These are phyloP conservation scores for Lactuca sativa DNA, from an alignment of 129 eudicot genomes.

Conservation along the genomic window DNA sequence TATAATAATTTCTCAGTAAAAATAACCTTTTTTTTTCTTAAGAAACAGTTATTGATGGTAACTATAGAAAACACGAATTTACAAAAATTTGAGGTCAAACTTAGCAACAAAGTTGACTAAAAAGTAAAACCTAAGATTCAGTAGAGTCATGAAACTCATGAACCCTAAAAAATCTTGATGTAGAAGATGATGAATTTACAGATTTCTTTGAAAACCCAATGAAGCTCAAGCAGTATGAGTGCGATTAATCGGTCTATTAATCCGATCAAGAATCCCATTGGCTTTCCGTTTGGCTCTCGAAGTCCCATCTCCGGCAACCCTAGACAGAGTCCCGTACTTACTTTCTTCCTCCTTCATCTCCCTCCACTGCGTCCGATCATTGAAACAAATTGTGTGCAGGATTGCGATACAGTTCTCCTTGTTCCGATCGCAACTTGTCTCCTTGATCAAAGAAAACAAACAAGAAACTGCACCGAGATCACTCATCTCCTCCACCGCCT, in stretches of 20 bases:
- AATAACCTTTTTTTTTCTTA: background rate
- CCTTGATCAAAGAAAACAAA: conserved; percentile 58
- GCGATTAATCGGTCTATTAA: conserved; percentile 55
- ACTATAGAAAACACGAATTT: conserved; percentile 31
- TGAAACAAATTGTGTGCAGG: conserved; percentile 59
- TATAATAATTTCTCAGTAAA: too few species aligned
- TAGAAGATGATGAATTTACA: conserved; percentile 68
- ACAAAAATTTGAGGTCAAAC: conserved; percentile 37
- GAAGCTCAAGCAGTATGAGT: conserved; percentile 75
- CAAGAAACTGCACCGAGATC: conserved; percentile 72
- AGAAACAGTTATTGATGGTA: conserved; percentile 46
- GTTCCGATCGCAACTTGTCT: conserved; percentile 62
- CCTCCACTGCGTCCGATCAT: conserved; percentile 66
- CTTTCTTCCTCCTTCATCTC: conserved; percentile 76
- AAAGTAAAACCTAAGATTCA: conserved; percentile 11
- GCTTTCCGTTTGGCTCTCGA: conserved; percentile 94
- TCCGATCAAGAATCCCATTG: conserved; percentile 71
- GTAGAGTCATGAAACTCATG: conserved; percentile 13
- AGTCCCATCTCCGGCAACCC: conserved; percentile 68
- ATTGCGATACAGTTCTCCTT: conserved; percentile 76
- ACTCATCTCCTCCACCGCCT: conserved; percentile 71
- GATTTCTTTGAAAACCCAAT: conserved; percentile 14
- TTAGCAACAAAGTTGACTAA: conserved; percentile 18
- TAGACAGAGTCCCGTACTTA: conserved; percentile 54
- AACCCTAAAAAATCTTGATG: conserved; percentile 19